Base-by-base conservation (phyloP, 495 filamentous ascomycete species). In the Clavariopsis aquatica region DNA sequence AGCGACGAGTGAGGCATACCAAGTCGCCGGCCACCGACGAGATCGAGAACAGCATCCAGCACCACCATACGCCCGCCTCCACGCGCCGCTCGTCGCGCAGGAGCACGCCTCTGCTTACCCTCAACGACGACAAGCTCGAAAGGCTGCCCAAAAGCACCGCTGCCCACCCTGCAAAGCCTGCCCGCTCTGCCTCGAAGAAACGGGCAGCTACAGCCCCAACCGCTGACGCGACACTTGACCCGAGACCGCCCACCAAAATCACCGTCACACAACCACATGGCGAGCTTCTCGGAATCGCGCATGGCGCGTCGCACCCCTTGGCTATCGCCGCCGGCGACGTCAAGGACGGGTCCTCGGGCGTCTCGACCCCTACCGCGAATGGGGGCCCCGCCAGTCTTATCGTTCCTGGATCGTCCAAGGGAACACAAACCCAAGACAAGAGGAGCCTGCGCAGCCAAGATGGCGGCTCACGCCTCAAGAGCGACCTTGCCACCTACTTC, bases 401-500 rank as follows among this genome's bases (percentile, higher is more conserved):
- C 23, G 57, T 58, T n/a, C 58, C 64, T 19, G 34, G 57, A 19
- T 49, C 56, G 46, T 29, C 59, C 27, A 28, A 53, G 36, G 24
- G 34, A 20, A 23, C 62, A 43, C 54, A 43, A 15, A 49, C 49
- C 17, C 61, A 70, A 66, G 78, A 79, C 24, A 77, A 77, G 71
- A 65, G 78, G 27, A 76, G 65, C 38, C 62, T 80, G 58, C 62
- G 78, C 38, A 77, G 74, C 24, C 77, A 82, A 61, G 73, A 81
- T 68, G 73, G 79, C 52, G 73, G 74, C 71, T 71, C 80, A 73
- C 70, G 90, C 60, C 86, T 90, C 72, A 93, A 92, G 80, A 95
- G 91, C 76, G 92, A 96, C 71, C 80, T 96, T 27, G 87, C 91
- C 9, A 81, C 84, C 29, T 96, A 94, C 75, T 95, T 96, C 69